Evolutionary conservation across 176 grass and related monocot species (phyloP).

Genomic region (Oryza glumipatula): DNA sequence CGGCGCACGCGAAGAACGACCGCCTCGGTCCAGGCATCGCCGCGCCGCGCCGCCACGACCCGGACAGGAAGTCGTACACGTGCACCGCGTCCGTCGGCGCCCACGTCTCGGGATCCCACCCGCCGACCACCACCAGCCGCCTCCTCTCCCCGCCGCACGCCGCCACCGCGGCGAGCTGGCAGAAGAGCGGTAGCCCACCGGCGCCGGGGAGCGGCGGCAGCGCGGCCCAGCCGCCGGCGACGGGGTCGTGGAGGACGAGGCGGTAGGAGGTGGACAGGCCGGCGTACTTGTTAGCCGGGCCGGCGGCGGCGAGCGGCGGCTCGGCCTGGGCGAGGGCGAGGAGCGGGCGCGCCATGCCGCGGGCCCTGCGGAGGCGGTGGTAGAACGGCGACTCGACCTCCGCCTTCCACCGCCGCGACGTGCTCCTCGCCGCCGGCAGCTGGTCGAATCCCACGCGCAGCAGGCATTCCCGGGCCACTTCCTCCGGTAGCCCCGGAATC

Average conservation of each 20-base stretch:
- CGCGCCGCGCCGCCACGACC: slow-evolving; percentile 44
- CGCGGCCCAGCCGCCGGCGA: slow-evolving; percentile 39
- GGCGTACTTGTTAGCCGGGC: slow-evolving; percentile 30
- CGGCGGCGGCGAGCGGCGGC: slow-evolving; percentile 32
- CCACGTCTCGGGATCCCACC: slow-evolving; percentile 74
- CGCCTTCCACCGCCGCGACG: slow-evolving; percentile 65
- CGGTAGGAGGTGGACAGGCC: slow-evolving; percentile 43
- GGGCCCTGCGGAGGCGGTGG: slow-evolving; percentile 48
- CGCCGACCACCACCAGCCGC: slow-evolving; percentile 62
- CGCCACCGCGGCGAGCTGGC: slow-evolving; percentile 57
- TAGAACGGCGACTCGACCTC: slow-evolving; percentile 65
- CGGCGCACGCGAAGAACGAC: slow-evolving; percentile 76
- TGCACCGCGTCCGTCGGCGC: slow-evolving; percentile 57
- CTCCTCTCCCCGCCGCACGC: slow-evolving; percentile 20
- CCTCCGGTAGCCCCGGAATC: slow-evolving; percentile 77
- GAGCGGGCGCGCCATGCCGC: slow-evolving; percentile 42
- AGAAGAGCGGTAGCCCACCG: slow-evolving; percentile 65
- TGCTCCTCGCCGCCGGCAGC: slow-evolving; percentile 47
- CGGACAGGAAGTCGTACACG: slow-evolving; percentile 66
- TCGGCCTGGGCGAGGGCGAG: slow-evolving; percentile 42
- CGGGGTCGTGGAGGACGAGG: slow-evolving; percentile 59
- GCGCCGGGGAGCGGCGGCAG: slow-evolving; percentile 47
- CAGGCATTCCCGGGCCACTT: slow-evolving; percentile 82
- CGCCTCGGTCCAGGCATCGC: slow-evolving; percentile 36
- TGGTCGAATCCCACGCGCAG: slow-evolving; percentile 57